Evolutionary conservation across 2,329 filamentous ascomycete species (phyloP).

Genomic region (Colletotrichum endophyticum): DNA sequence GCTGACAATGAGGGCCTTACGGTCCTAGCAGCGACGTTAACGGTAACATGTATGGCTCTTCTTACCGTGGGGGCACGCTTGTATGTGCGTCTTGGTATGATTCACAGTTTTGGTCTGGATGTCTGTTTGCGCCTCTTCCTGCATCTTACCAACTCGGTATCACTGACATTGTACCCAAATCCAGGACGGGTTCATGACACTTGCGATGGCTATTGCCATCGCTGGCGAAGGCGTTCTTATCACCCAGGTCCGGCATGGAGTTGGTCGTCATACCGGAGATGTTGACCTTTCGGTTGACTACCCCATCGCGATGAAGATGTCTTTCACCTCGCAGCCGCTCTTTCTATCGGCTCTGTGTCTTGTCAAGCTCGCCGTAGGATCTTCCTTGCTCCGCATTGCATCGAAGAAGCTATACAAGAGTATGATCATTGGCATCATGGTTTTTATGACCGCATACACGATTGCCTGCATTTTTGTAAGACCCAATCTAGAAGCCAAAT

Average conservation of each 20-base stretch:
- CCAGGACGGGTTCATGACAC: slow-evolving; percentile 35
- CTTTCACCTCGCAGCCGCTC: slow-evolving; percentile 48
- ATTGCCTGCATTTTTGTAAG: slow-evolving; percentile 40
- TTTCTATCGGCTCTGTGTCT: slow-evolving; percentile 45
- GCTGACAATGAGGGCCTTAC: slow-evolving; percentile 37
- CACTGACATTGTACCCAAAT: background rate
- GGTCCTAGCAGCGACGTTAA: slow-evolving; percentile 44
- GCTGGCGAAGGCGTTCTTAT: slow-evolving; percentile 44
- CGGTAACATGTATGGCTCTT: slow-evolving; percentile 40
- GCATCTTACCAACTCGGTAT: too few relatives aligned
- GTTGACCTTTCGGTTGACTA: slow-evolving; percentile 36
- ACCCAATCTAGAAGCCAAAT: background rate
- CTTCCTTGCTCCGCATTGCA: slow-evolving; percentile 45
- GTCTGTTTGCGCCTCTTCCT: slow-evolving; percentile 28
- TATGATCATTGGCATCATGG: slow-evolving; percentile 41
- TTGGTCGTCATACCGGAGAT: slow-evolving; percentile 49
- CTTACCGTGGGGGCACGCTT: slow-evolving; percentile 44
- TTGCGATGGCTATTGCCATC: slow-evolving; percentile 34
- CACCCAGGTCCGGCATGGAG: slow-evolving; percentile 44
- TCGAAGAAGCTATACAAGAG: slow-evolving; percentile 36
- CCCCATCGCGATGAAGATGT: slow-evolving; percentile 42
- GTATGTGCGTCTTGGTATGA: slow-evolving; percentile 50
- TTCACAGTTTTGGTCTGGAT: slow-evolving; percentile 53
- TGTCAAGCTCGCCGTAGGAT: slow-evolving; percentile 47
- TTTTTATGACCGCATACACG: slow-evolving; percentile 37